Base-by-base conservation (phyloP, 2,329 filamentous ascomycete species). In the Sclerotinia nivalis region DNA sequence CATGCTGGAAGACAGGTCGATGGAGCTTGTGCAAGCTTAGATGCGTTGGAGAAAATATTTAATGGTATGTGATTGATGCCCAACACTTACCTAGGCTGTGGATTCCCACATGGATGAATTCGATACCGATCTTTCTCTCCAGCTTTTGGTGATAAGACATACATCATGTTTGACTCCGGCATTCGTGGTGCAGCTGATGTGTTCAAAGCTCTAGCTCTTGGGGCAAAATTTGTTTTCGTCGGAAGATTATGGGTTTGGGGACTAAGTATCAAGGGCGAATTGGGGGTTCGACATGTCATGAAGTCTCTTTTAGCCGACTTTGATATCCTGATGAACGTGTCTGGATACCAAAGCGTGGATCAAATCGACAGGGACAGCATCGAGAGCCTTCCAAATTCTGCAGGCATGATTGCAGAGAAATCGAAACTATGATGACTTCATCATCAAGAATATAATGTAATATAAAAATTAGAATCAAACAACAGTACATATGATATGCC, bases 81-180 rank as follows among this genome's bases (percentile, higher is more conserved):
- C 47, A 22, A 9, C n/a, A 22, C 37, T 45, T 34, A 6, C 28
- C 40, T 9, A 45, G 13, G 12, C 4, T 20, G 4, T 66, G 8
- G 5, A 10, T 34, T n/a, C 12, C 34, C 4, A 18, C 20, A 0
- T n/a, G 1, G 12, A n/a, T 25, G 5, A 58, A 25, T 13, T 4
- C 28, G 12, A 45, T 54, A 15, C 50, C 40, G 13, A 49, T 31
- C n/a, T 9, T 31, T 37, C 34, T 22, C 22, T 37, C 2, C 22
- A 73, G 74, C 73, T 45, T 82, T 91, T 0, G 87, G 91, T 65
- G 83, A 84, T 28, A 79, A 80, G 65, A 81, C 90, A 76, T 86
- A 90, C 73, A 84, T 91, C 0, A 87, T 85, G 68, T 80, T 91
- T 5, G 89, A 92, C 72, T 88, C 88, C 0, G 89, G 89, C 0